Percentiles rank a stretch among this genome's conserved stretches.
These are phyloP conservation scores for Phialemonium atrogriseum DNA, from an alignment of 2,329 filamentous ascomycete species.

Conservation along the genomic window DNA sequence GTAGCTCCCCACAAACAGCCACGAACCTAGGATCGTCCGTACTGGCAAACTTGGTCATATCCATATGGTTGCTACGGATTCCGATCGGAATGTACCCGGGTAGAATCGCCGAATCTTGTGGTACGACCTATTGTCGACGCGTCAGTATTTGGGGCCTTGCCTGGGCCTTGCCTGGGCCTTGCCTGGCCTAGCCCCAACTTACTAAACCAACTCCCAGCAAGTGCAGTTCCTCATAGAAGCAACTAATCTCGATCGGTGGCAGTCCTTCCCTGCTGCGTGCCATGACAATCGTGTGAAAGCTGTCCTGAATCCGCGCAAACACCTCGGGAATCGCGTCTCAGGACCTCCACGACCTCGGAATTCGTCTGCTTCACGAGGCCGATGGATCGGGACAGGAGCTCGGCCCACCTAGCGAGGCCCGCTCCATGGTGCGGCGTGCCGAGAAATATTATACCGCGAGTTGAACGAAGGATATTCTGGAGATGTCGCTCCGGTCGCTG, in stretches of 20 bases:
- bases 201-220: conserved; percentile 15
- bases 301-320: conserved; percentile 17
- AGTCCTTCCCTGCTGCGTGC: conserved; percentile 9
- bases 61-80: conserved; percentile 17
- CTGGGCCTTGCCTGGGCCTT: too few species aligned
- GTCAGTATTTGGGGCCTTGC: too few species aligned
- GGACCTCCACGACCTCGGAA: conserved; percentile 12
- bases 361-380: conserved; percentile 21
- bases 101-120: conserved; percentile 18
- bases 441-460: conserved; percentile 23
- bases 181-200: too few species aligned
- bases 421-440: conserved; percentile 26
- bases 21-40: conserved; percentile 15
- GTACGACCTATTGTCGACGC: conserved; percentile 22
- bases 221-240: conserved; percentile 19
- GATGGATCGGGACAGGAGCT: conserved; percentile 14
- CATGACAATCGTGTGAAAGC: conserved; percentile 20
- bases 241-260: conserved; percentile 16
- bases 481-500: conserved; percentile 16
- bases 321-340: conserved; percentile 19
- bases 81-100: conserved; percentile 21
- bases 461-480: conserved; percentile 15
- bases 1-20: conserved; percentile 15
- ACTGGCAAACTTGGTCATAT: conserved; percentile 16
- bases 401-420: conserved; percentile 20